Percentiles rank a stretch among this genome's conserved stretches.
These are phyloP conservation scores for Miscanthus sacchariflorus DNA, from an alignment of 202 grass and related monocot genomes.

Conservation along the genomic window DNA sequence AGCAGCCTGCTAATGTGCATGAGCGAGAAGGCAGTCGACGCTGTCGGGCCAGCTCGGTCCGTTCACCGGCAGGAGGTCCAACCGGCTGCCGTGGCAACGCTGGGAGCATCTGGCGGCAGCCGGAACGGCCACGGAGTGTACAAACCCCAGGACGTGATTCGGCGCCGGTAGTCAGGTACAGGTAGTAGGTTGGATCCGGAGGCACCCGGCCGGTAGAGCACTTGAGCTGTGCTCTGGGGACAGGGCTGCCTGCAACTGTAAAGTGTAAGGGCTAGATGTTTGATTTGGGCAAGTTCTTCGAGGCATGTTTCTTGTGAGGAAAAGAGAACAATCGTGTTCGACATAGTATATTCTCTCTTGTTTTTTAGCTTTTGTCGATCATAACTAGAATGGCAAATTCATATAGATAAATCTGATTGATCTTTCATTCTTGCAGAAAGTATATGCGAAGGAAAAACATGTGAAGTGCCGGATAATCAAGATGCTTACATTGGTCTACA, in stretches of 20 bases:
- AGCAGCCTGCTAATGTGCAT: conserved; percentile 52
- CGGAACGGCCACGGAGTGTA: not conserved
- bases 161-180: conserved; percentile 37
- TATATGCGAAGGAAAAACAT: not conserved
- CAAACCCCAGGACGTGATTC: not conserved
- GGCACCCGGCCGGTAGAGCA: not conserved
- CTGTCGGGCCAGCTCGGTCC: not conserved
- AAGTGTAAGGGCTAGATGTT: not conserved
- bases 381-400: not conserved
- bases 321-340: not conserved
- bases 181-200: not conserved
- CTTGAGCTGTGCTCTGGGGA: not conserved
- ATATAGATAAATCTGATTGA: not conserved
- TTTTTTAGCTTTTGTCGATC: not conserved
- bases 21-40: conserved; percentile 27
- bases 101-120: too few species aligned
- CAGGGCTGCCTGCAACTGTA: not conserved
- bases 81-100: not conserved
- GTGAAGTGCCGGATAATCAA: not conserved
- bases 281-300: conserved; percentile 3
- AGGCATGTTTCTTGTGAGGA: not conserved
- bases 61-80: conserved; percentile 11
- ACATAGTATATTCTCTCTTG: not conserved
- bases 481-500: conserved; percentile 29
- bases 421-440: conserved; percentile 12